phyloP scores from a whole-genome alignment of 1,139 yeast genomes.

The Protomyces gravidus region DNA sequence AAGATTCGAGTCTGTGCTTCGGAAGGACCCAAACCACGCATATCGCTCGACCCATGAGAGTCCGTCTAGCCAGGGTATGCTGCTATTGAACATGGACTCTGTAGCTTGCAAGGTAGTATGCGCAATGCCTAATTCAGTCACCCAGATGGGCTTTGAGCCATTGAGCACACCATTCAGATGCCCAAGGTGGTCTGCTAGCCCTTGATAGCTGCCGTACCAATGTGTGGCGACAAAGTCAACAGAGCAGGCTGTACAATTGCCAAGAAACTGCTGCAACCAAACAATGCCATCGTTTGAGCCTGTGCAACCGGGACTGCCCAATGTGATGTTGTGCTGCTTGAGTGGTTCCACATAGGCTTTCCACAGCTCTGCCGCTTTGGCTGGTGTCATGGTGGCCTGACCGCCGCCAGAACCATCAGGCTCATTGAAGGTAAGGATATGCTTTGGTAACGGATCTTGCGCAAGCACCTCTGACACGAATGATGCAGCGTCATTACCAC shows the following conservation, averaged over 20 bases:
- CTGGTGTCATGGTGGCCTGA: conserved; percentile 3
- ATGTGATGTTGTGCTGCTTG: background rate
- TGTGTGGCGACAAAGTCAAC: conserved; percentile 8
- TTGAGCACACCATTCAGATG: background rate
- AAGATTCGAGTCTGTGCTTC: background rate
- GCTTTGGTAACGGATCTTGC: background rate
- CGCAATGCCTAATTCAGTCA: conserved; percentile 12
- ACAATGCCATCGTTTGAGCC: background rate
- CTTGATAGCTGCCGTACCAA: conserved; percentile 8
- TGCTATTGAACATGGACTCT: background rate
- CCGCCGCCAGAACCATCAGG: conserved; percentile 10
- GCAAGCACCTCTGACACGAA: background rate
- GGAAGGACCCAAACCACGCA: conserved; percentile 12
- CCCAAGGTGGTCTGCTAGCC: conserved; percentile 5
- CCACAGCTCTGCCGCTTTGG: conserved; percentile 11
- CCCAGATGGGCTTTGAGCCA: conserved; percentile 1
- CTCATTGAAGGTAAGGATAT: conserved; percentile 11
- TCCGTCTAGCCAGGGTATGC: background rate
- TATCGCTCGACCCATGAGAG: conserved; percentile 4
- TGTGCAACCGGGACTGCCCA: conserved; percentile 11
- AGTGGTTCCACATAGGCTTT: conserved; percentile 1
- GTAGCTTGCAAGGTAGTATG: background rate
- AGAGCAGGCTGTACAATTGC: conserved; percentile 5
- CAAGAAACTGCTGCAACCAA: conserved; percentile 14
- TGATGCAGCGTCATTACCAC: background rate